These are phyloP conservation scores for Wallacemonas collosoma DNA, from an alignment of 208 protist genomes.

Conservation along the genomic window DNA sequence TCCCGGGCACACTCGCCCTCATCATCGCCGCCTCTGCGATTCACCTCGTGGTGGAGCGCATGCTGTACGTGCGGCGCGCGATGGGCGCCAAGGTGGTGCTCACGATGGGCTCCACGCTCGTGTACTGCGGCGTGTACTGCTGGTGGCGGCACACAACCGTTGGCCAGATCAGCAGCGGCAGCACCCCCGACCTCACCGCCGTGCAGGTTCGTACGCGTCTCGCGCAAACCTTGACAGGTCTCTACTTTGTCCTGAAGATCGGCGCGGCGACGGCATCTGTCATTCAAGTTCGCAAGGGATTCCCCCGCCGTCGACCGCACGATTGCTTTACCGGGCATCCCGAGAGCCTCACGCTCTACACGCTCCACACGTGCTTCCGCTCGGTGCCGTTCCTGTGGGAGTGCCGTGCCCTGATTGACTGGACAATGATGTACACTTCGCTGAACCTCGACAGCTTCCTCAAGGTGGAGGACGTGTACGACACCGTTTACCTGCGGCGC, in stretches of 20 bases:
- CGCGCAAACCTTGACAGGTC: neutral
- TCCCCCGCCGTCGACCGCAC: conserved; percentile 54
- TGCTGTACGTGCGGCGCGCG: conserved; percentile 61
- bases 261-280: conserved; percentile 43
- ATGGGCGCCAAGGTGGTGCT: conserved; percentile 52
- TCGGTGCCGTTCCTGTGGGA: conserved; percentile 84
- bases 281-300: conserved; percentile 66
- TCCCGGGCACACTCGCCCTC: conserved; percentile 73
- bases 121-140: conserved; percentile 55
- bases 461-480: conserved; percentile 77
- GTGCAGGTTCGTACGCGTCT: neutral
- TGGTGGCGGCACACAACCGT: conserved; percentile 42
- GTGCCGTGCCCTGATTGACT: conserved; percentile 73
- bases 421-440: conserved; percentile 68
- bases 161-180: neutral
- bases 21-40: conserved; percentile 60
- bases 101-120: conserved; percentile 18
- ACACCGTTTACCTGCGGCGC: conserved; percentile 52
- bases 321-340: conserved; percentile 60
- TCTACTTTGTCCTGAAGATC: conserved; percentile 59
- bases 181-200: neutral
- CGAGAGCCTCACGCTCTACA: conserved; percentile 33
- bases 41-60: conserved; percentile 67
- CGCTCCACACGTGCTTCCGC: conserved; percentile 51
- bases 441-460: conserved; percentile 74